These are phyloP conservation scores for Conoideocrella luteorostrata DNA, from an alignment of 2,329 filamentous ascomycete genomes.

Conservation along the genomic window DNA sequence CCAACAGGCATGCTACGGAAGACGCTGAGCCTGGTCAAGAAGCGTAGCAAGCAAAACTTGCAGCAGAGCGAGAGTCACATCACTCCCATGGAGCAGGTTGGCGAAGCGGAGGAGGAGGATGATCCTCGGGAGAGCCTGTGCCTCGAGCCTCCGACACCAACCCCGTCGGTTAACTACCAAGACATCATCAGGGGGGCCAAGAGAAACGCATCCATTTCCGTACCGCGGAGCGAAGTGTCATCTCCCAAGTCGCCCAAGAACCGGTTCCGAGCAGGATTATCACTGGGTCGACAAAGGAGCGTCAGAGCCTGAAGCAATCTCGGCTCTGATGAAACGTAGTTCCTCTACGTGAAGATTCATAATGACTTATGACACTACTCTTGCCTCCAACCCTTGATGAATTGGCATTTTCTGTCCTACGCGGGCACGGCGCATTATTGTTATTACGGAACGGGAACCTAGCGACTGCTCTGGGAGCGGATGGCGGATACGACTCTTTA, in stretches of 20 bases:
- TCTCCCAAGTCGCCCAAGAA: constrained; percentile 23
- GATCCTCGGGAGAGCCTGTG: constrained; percentile 13
- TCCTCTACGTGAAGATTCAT: too few species aligned
- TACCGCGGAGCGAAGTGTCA: constrained; percentile 17
- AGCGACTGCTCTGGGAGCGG: too few species aligned
- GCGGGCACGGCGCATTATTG: constrained; percentile 1
- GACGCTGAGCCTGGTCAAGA: constrained; percentile 47
- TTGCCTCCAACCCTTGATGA: not conserved
- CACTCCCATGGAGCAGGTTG: constrained; percentile 28
- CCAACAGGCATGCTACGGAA: constrained; percentile 44
- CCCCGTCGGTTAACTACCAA: constrained; percentile 36
- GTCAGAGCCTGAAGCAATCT: constrained; percentile 26
- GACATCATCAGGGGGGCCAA: constrained; percentile 39
- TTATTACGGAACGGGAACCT: too few species aligned
- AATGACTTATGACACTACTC: not conserved
- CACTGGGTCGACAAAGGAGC: constrained; percentile 33
- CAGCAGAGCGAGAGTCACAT: constrained; percentile 29
- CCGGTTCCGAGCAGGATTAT: constrained; percentile 28
- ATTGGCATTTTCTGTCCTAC: too few species aligned
- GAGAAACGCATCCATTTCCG: constrained; percentile 27
- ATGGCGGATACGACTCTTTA: too few species aligned
- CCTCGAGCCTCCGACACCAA: constrained; percentile 15
- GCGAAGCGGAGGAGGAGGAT: constrained; percentile 23
- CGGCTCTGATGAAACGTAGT: too few species aligned
- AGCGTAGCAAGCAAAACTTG: constrained; percentile 47